Evolutionary conservation across 208 protist genomes (phyloP), one percentile per base, ranked within the genome.

Genomic region (Balamuthia mandrillaris): DNA sequence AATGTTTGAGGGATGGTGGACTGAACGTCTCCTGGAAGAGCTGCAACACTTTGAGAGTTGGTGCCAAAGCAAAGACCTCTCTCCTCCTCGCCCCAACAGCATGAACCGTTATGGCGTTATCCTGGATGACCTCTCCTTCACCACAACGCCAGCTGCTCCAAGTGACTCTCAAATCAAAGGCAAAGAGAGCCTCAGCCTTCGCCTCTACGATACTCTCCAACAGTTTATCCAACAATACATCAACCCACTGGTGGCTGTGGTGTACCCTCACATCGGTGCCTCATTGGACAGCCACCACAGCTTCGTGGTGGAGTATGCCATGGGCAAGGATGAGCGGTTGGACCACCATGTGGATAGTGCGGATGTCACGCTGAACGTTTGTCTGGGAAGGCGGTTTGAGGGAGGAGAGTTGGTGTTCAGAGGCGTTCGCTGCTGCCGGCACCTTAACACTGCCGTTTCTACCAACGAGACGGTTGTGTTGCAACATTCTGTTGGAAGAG

Each of bases 21-120:
- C n/a, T n/a, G n/a, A n/a, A n/a, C n/a, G n/a, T n/a, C n/a, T n/a
- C n/a, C n/a, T n/a, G n/a, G n/a, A n/a, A n/a, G n/a, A n/a, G n/a
- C n/a, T n/a, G n/a, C n/a, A n/a, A n/a, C n/a, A n/a, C n/a, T n/a
- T n/a, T n/a, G n/a, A n/a, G n/a, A n/a, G n/a, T n/a, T n/a, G n/a
- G n/a, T n/a, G n/a, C n/a, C n/a, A n/a, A n/a, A n/a, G n/a, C n/a
- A n/a, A n/a, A n/a, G n/a, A n/a, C n/a, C n/a, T n/a, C n/a, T n/a
- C n/a, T n/a, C n/a, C n/a, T n/a, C n/a, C n/a, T n/a, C 82, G 85
- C 51, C 87, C 87, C 35, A 91, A 91, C 35, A 89, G 84, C 2
- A 91, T 91, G 89, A 91, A 91, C 79, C 83, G 88, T 29, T 90
- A 90, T 58, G 89, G 89, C 3, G 63, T 72, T n/a, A 63, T 87